Percentiles rank a stretch among this genome's conserved stretches.
Conservation (phyloP, 441 rosid species). For the Sinapis alba region DNA sequence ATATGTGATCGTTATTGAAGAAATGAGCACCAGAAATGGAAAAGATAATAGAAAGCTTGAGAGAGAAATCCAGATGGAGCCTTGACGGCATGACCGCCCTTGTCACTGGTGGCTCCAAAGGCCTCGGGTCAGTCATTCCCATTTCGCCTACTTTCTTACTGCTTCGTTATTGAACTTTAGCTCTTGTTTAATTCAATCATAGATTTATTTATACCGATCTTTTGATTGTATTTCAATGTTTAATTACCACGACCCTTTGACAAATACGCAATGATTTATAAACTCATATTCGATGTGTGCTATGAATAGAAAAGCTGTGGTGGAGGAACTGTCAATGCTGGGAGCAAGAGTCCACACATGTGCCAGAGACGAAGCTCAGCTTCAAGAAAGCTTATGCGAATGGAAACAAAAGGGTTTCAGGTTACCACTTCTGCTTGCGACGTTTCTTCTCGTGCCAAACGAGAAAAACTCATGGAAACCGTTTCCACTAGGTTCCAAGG, state of each 20-base stretch:
- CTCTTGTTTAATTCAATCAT: background rate
- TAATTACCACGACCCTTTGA: background rate
- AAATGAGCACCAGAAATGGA: background rate
- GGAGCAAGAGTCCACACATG: constrained; percentile 44
- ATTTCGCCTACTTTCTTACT: background rate
- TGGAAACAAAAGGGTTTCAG: constrained; percentile 43
- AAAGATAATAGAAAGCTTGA: background rate
- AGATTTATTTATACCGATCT: background rate
- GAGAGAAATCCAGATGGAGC: constrained; percentile 52
- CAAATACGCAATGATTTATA: background rate
- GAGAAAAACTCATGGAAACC: constrained; percentile 36
- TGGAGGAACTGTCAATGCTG: constrained; percentile 15
- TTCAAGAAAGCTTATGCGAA: constrained; percentile 38
- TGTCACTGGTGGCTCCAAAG: constrained; percentile 78
- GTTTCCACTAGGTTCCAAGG: constrained; percentile 42
- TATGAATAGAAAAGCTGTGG: background rate
- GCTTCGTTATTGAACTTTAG: background rate
- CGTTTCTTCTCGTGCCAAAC: constrained; percentile 33
- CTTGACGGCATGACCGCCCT: constrained; percentile 67
- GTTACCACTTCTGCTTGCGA: constrained; percentile 42
- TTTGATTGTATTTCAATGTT: background rate
- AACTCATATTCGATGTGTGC: background rate
- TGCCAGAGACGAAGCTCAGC: constrained; percentile 40
- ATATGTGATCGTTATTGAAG: no score
- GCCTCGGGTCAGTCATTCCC: constrained; percentile 53